Base-by-base conservation (phyloP, 495 filamentous ascomycete species). In the Recurvomyces mirabilis region DNA sequence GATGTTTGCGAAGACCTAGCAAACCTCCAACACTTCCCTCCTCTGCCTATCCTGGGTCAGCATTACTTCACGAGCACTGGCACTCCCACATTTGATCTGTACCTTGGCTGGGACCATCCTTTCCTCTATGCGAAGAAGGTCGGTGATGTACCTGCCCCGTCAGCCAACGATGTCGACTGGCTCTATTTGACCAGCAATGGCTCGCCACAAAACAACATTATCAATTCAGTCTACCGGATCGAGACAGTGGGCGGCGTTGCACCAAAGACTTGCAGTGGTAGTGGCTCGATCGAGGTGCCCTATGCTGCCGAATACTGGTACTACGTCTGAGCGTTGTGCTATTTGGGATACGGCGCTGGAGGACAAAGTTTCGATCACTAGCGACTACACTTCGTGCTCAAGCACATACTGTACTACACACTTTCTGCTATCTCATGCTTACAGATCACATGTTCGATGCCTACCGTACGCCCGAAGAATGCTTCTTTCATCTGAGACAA, bases 301-400 rank as follows among this genome's bases (percentile, higher is more conserved):
- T 57, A 57, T 52, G 41, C 46, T 17, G 52, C 52, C 24, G 39
- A 51, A 36, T 57, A 57, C 34, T 57, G 46, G 46, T 47, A 51
- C 37, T 57, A 54, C 38, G n/a, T n/a, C n/a, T n/a, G n/a, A n/a
- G n/a, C n/a, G n/a, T n/a, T n/a, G n/a, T n/a, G n/a, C n/a, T n/a
- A n/a, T n/a, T n/a, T n/a, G n/a, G n/a, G n/a, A n/a, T n/a, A n/a
- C n/a, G n/a, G n/a, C n/a, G n/a, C n/a, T n/a, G n/a, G n/a, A n/a
- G n/a, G n/a, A n/a, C n/a, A n/a, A n/a, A n/a, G n/a, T n/a, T n/a
- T n/a, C n/a, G n/a, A n/a, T n/a, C n/a, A n/a, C n/a, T n/a, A n/a
- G n/a, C n/a, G n/a, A n/a, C n/a, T n/a, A n/a, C n/a, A n/a, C n/a
- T n/a, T n/a, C n/a, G n/a, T n/a, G n/a, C n/a, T n/a, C n/a, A n/a